These are phyloP conservation scores for Pseudogymnoascus sp. DNA, from an alignment of 2,329 filamentous ascomycete genomes.

Conservation along the genomic window DNA sequence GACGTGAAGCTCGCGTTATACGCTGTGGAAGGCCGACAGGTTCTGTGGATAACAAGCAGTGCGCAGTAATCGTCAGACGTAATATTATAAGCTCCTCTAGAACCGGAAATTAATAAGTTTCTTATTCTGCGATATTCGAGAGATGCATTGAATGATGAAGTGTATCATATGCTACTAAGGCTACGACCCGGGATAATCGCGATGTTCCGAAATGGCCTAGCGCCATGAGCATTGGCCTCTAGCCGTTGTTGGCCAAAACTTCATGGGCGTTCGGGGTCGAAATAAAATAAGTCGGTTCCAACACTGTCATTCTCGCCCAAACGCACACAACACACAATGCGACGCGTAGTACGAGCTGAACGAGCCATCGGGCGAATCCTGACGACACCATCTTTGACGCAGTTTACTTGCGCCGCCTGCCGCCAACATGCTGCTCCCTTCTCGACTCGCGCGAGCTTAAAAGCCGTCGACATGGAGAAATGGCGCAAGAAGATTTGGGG, in stretches of 20 bases:
- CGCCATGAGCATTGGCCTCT: not conserved
- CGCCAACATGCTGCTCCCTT: conserved; percentile 21
- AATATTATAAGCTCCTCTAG: not conserved
- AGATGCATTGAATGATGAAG: not conserved
- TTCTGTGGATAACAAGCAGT: not conserved
- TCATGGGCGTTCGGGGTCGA: not conserved
- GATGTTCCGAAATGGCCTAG: not conserved
- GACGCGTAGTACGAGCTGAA: conserved; percentile 1
- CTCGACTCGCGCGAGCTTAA: conserved; percentile 21
- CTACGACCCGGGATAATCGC: not conserved
- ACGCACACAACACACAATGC: conserved; percentile 3
- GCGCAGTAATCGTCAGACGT: not conserved
- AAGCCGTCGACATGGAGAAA: conserved; percentile 32
- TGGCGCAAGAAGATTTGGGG: conserved; percentile 41
- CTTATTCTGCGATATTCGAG: not conserved
- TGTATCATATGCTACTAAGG: conserved; percentile 4
- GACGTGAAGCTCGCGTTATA: not conserved
- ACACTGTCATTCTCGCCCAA: not conserved
- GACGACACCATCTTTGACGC: not conserved
- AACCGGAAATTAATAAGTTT: not conserved
- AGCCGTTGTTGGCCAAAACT: conserved; percentile 7
- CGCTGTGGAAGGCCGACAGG: not conserved
- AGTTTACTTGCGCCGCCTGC: conserved; percentile 21
- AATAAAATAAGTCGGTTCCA: not conserved
- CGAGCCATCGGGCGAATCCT: not conserved